Conservation (phyloP, 441 rosid genomes). For the Arabidopsis lyrata region DNA sequence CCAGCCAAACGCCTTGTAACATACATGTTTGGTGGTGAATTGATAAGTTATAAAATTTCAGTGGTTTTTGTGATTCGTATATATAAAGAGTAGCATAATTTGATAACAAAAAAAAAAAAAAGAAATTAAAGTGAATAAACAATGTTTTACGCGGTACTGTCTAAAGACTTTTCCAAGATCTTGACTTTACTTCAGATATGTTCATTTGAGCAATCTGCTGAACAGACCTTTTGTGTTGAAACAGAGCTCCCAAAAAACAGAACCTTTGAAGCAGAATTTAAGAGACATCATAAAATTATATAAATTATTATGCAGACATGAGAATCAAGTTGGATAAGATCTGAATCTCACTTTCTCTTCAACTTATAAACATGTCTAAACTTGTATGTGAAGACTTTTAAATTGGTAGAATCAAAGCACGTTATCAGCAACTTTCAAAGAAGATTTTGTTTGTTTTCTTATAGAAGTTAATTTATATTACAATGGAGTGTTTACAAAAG, state of each 20-base stretch:
- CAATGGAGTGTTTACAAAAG: neutral
- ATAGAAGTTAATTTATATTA: neutral
- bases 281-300: neutral
- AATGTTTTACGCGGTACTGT: conserved; percentile 16
- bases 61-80: conserved; percentile 4
- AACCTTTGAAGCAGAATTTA: neutral
- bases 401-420: conserved; percentile 24
- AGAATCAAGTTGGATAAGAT: neutral
- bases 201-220: neutral
- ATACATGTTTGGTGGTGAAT: conserved; percentile 48
- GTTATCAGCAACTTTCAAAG: conserved; percentile 19
- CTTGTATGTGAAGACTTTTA: neutral
- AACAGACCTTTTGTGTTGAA: neutral
- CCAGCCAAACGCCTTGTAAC: conserved; percentile 56
- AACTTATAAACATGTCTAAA: too few species aligned
- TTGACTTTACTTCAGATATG: neutral
- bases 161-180: conserved; percentile 31
- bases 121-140: neutral
- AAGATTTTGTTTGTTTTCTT: conserved; percentile 7
- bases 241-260: neutral
- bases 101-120: neutral
- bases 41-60: neutral
- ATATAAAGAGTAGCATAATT: neutral
- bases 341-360: conserved; percentile 9
- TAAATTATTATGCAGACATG: neutral